Conservation (phyloP, 768 basidiomycete species). For the Tricholoma hemisulphureum region DNA sequence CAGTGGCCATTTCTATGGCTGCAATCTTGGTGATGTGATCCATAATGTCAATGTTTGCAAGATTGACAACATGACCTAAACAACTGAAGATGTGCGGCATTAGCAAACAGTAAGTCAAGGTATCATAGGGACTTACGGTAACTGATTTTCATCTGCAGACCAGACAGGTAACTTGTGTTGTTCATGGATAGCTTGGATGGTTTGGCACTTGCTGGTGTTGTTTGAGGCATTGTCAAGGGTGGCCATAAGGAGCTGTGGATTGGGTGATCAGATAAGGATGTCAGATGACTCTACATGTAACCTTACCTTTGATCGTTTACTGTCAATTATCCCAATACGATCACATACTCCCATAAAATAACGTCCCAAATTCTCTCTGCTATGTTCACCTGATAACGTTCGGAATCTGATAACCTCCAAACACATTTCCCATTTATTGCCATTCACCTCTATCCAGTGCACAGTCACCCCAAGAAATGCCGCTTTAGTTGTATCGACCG, state of each 20-base stretch:
- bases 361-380: not conserved
- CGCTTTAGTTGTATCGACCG: slow-evolving; percentile 13
- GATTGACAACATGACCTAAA: not conserved
- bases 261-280: not conserved
- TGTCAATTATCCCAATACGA: not conserved
- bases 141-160: slow-evolving; percentile 12
- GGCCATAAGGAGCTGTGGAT: slow-evolving; percentile 7
- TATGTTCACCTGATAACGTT: not conserved
- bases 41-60: not conserved
- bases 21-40: not conserved
- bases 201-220: slow-evolving; percentile 18
- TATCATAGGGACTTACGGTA: not conserved
- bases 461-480: slow-evolving; percentile 14
- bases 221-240: slow-evolving; percentile 24
- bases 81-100: not conserved
- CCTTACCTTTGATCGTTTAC: not conserved
- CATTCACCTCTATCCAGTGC: slow-evolving; percentile 22
- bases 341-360: not conserved
- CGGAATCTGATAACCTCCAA: not conserved
- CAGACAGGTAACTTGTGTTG: slow-evolving; percentile 9
- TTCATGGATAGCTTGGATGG: slow-evolving; percentile 13
- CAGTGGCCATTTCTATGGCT: not conserved
- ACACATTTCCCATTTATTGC: not conserved
- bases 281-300: not conserved
- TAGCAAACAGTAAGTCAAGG: not conserved